Evolutionary conservation across 2,329 filamentous ascomycete species (phyloP), one percentile per base, ranked within the genome.

Genomic region (Microdochium nivale): DNA sequence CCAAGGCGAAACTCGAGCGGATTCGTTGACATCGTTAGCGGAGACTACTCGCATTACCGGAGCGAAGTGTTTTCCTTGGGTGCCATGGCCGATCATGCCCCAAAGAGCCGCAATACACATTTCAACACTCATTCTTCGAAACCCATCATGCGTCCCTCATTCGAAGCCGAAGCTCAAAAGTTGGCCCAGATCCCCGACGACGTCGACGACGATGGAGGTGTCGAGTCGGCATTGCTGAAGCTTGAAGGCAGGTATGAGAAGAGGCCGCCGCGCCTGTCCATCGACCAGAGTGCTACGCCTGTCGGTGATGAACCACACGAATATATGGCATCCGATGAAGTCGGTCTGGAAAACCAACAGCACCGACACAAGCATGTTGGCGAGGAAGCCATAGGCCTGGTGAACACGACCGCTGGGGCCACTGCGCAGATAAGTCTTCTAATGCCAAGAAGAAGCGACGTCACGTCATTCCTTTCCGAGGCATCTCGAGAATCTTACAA

Each of bases 211-310:
- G 88, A 95, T 62, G 90, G 90, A 7, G 92, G 92, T 13, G 84
- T 97, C 25, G 94, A 97, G 63, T 90, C 91, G n/a, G 89, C 94
- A 0, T 68, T 99, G 49, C 70, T 91, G 59, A 99, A 97, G 62
- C 77, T 99, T 0, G 94, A 99, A 70, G 94, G 94, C 10, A 92
- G 83, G 58, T 94, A 86, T 59, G 79, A 86, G 63, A 83, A 77
- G 58, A 80, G 67, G 59, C 55, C 65, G 0, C 65, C 65, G 25
- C 70, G 67, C 50, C 62, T 72, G 13, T 74, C 69, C 14, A 71
- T 73, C 55, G 70, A 72, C 44, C 66, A 56, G 16, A 55, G 59
- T 35, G 56, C 61, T 14, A 40, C 44, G 1, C 58, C 60, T n/a
- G 55, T 64, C 19, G 53, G 55, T 21, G 58, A 40, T n/a, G n/a